These are phyloP conservation scores for Xylariaceae sp. DNA, from an alignment of 2,329 filamentous ascomycete genomes.

Conservation along the genomic window DNA sequence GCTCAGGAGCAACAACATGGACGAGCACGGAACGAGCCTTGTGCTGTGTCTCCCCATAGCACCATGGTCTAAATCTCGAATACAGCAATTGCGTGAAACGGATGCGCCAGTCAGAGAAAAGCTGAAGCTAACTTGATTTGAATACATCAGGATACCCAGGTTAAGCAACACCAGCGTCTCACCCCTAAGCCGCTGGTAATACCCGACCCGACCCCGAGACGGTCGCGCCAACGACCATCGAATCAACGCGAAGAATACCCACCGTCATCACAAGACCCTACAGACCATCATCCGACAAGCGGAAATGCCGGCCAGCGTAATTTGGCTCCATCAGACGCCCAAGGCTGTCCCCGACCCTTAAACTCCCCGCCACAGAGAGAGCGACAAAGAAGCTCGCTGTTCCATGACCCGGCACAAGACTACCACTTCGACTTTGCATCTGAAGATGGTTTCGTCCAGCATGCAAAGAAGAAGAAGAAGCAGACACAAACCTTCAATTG, in stretches of 20 bases:
- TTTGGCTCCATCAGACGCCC: conserved; percentile 20
- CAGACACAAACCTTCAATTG: conserved; percentile 9
- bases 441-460: conserved; percentile 49
- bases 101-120: conserved; percentile 3
- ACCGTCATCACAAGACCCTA: conserved; percentile 9
- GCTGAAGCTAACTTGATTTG: conserved; percentile 15
- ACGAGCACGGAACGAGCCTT: no score
- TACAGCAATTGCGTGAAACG: no score
- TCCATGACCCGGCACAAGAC: conserved; percentile 39
- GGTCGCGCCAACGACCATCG: conserved; percentile 25
- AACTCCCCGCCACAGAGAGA: conserved; percentile 18
- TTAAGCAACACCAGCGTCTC: conserved; percentile 3
- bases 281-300: conserved; percentile 17
- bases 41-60: no score
- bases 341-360: conserved; percentile 14
- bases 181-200: conserved; percentile 23
- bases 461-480: conserved; percentile 45
- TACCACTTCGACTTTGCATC: conserved; percentile 54
- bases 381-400: conserved; percentile 29
- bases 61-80: no score
- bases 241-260: conserved; percentile 13
- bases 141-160: conserved; percentile 12
- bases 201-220: conserved; percentile 31
- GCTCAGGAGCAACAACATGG: no score
- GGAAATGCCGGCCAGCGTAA: conserved; percentile 22